Conservation (phyloP, 352 stramenopile species). For the Phytophthora nicotianae region DNA sequence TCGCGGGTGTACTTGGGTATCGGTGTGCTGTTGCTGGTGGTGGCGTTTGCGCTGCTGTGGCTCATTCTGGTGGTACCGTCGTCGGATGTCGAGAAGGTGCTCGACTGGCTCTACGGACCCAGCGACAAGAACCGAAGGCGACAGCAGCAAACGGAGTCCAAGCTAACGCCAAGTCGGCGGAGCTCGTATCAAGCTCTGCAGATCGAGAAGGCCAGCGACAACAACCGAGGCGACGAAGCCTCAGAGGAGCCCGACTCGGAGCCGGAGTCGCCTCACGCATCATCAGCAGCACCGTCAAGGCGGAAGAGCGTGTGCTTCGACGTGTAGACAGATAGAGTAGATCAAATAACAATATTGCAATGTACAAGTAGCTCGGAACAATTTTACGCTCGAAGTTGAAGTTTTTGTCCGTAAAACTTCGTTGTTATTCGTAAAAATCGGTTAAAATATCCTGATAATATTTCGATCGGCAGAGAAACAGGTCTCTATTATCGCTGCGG, state of each 20-base stretch:
- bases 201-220: background rate
- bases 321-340: conserved; percentile 36
- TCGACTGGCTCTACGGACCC: conserved; percentile 23
- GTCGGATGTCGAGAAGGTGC: conserved; percentile 32
- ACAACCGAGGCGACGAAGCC: background rate
- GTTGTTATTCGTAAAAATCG: background rate
- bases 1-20: conserved; percentile 40
- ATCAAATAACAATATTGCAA: conserved; percentile 9
- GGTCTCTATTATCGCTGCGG: background rate
- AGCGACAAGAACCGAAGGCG: conserved; percentile 18
- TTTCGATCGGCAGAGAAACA: conserved; percentile 12
- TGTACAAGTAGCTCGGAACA: conserved; percentile 3
- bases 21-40: conserved; percentile 38
- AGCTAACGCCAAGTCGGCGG: background rate
- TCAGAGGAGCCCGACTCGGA: conserved; percentile 27
- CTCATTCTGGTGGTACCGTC: conserved; percentile 36
- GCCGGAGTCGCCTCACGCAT: conserved; percentile 6
- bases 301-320: conserved; percentile 44
- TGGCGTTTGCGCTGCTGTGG: conserved; percentile 43
- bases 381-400: background rate
- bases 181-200: conserved; percentile 14
- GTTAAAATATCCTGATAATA: too few species aligned
- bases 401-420: background rate
- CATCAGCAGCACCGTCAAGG: conserved; percentile 6
- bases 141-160: conserved; percentile 3